These are phyloP conservation scores for Sporothrix schenckii DNA, from an alignment of 2,329 filamentous ascomycete species.

Conservation along the genomic window DNA sequence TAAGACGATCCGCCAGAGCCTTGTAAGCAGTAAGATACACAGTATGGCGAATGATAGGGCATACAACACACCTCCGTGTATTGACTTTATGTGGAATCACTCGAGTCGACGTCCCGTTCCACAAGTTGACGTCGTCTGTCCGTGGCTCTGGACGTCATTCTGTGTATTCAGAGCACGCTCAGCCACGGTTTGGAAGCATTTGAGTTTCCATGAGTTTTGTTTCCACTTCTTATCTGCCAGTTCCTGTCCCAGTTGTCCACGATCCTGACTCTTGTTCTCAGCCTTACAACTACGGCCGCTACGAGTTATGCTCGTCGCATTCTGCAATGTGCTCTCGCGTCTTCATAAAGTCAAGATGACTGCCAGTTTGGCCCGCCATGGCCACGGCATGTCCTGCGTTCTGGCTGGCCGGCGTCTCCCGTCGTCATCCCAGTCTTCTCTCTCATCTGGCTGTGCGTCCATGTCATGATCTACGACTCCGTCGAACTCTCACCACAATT, in stretches of 20 bases:
- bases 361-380: not conserved
- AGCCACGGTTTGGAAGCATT: conserved; percentile 9
- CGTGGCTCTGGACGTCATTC: not conserved
- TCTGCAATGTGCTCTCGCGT: not conserved
- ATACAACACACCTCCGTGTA: too few species aligned
- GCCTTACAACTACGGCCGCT: not conserved
- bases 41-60: too few species aligned
- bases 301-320: not conserved
- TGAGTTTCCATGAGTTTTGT: not conserved
- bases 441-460: not conserved
- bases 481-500: not conserved
- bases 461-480: not conserved
- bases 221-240: not conserved
- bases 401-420: too few species aligned
- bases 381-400: too few species aligned
- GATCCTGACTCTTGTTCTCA: not conserved
- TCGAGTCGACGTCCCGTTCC: not conserved
- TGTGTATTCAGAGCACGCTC: not conserved
- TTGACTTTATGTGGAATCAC: conserved; percentile 14
- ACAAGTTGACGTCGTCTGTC: not conserved
- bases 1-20: too few species aligned
- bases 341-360: not conserved
- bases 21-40: too few species aligned
- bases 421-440: too few species aligned
- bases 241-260: not conserved